These are phyloP conservation scores for Eutypella sp. DNA, from an alignment of 2,329 filamentous ascomycete genomes.

Conservation along the genomic window DNA sequence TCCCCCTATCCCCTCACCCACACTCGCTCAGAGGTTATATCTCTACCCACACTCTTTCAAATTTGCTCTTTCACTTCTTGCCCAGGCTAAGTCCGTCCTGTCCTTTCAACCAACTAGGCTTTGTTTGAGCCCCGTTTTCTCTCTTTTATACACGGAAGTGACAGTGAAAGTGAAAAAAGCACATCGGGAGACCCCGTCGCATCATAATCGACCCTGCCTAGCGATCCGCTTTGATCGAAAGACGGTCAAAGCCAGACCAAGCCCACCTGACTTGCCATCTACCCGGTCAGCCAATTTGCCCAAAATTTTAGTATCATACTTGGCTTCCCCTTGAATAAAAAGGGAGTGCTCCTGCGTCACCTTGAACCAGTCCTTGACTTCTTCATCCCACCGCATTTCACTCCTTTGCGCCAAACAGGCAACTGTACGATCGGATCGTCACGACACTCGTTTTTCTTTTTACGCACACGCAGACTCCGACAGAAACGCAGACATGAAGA, in stretches of 20 bases:
- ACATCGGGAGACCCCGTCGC: too few relatives aligned
- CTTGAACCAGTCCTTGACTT: constrained; percentile 14
- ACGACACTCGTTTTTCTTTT: too few relatives aligned
- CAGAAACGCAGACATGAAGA: constrained; percentile 21
- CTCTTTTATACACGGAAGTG: too few relatives aligned
- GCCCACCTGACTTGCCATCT: background rate
- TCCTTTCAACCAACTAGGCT: constrained; percentile 21
- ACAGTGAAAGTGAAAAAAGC: too few relatives aligned
- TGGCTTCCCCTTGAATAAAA: too few relatives aligned
- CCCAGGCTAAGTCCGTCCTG: constrained; percentile 21
- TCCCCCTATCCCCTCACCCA: too few relatives aligned
- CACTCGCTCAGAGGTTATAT: too few relatives aligned
- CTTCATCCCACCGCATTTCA: background rate
- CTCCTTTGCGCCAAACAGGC: too few relatives aligned
- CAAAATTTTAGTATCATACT: constrained; percentile 10
- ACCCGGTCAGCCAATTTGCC: background rate
- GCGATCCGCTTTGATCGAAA: constrained; percentile 1
- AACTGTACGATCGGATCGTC: too few relatives aligned
- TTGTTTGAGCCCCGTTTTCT: constrained; percentile 23
- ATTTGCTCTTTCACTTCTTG: constrained; percentile 18
- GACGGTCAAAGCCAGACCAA: background rate
- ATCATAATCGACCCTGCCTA: constrained; percentile 4
- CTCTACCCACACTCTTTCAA: too few relatives aligned
- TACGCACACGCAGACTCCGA: constrained; percentile 4
- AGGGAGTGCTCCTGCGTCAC: constrained; percentile 12